These are phyloP conservation scores for Didymella glomerata DNA, from an alignment of 2,329 filamentous ascomycete species.

Conservation along the genomic window DNA sequence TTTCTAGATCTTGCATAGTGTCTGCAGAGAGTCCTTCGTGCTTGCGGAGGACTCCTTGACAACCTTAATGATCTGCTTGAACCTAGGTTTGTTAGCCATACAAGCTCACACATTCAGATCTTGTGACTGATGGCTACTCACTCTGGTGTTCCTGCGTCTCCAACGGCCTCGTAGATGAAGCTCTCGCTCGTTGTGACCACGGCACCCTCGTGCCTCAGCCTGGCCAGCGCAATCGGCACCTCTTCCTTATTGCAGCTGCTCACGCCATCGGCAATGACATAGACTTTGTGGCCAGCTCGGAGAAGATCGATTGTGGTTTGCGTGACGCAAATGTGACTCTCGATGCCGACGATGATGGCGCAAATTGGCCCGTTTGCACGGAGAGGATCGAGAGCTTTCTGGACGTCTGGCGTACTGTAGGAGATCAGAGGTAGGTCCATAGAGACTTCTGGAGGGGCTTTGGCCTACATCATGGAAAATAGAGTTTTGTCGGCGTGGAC, in stretches of 20 bases:
- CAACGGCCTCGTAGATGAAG: slow-evolving; percentile 87
- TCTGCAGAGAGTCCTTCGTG: slow-evolving; percentile 74
- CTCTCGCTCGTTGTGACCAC: slow-evolving; percentile 87
- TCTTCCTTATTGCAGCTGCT: slow-evolving; percentile 87
- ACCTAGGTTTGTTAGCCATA: slow-evolving; percentile 54
- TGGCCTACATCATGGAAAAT: slow-evolving; percentile 78
- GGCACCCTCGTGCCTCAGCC: slow-evolving; percentile 78
- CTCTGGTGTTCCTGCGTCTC: slow-evolving; percentile 75
- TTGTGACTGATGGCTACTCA: slow-evolving; percentile 31
- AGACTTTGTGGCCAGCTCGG: slow-evolving; percentile 78
- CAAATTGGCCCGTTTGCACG: slow-evolving; percentile 38
- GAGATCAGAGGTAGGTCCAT: background rate
- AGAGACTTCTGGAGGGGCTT: background rate
- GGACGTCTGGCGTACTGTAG: slow-evolving; percentile 68
- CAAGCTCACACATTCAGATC: background rate
- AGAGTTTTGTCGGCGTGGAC: slow-evolving; percentile 82
- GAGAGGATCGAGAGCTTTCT: slow-evolving; percentile 53
- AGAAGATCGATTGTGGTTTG: slow-evolving; percentile 85
- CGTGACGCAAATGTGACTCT: slow-evolving; percentile 92
- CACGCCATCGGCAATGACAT: slow-evolving; percentile 87
- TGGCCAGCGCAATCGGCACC: slow-evolving; percentile 77
- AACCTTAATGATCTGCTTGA: slow-evolving; percentile 75
- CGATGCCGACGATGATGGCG: slow-evolving; percentile 86
- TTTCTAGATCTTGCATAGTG: slow-evolving; percentile 67
- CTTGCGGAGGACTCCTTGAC: slow-evolving; percentile 79